Evolutionary conservation across 257 asterid species (phyloP), one percentile per base, ranked within the genome.

Genomic region (Solanum pennellii): DNA sequence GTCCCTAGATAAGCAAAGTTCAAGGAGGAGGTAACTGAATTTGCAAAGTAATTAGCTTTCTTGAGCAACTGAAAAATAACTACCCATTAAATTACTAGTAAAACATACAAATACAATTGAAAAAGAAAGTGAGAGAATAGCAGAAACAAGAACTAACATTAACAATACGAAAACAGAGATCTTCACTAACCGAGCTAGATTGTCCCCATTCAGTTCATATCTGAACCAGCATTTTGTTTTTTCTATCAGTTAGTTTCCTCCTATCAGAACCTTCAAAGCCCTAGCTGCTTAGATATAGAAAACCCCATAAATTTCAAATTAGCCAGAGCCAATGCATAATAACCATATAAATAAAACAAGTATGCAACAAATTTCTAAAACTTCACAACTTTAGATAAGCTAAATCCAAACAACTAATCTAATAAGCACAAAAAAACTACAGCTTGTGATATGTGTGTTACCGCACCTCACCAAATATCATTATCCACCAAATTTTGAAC

Each of bases 151-250:
- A 90, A 87, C 93, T 84, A n/a, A 90, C 93, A 93, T 74, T 66
- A 85, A 79, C 83, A 89, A 91, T 59, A 90, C 66, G 86, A 88
- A 87, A 74, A 92, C 82, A 35, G 90, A 90, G 94, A 93, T 95
- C 95, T 91, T 89, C 91, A 88, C 75, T 42, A 27, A 88, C 72
- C 47, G 27, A n/a, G 82, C 27, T 82, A 89, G 94, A 92, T 94
- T 95, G 90, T 91, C 86, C 88, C 88, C 45, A 85, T 89, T 68
- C 47, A 41, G 76, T 37, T 87, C 90, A 87, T 35, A 33, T 47
- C 35, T 20, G 62, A 77, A 60, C 91, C 90, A 49, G 73, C 90
- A 89, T 85, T 89, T 86, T 10, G 56, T 33, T 45, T 82, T 41
- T n/a, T 33, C 60, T 62, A 0, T 47, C 25, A 60, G 59, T 21